These are phyloP conservation scores for Glycine soja DNA, from an alignment of 306 rosid species.

Conservation along the genomic window DNA sequence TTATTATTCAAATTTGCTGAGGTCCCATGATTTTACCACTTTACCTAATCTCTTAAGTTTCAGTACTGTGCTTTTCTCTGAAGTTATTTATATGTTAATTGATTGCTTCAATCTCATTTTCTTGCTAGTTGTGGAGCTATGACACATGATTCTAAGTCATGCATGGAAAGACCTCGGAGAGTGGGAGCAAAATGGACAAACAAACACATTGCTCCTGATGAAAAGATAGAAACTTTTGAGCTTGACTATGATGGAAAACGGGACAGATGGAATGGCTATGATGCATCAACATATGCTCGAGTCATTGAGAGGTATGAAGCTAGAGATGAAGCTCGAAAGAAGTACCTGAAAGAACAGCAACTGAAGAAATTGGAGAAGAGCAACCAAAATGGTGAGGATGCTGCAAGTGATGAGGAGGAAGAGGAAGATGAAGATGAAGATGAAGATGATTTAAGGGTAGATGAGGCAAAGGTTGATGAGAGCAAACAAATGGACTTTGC, in stretches of 20 bases:
- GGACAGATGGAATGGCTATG: constrained; percentile 49
- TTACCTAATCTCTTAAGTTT: background rate
- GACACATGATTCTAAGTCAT: constrained; percentile 40
- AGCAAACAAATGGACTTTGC: constrained; percentile 83
- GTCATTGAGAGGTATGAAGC: constrained; percentile 51
- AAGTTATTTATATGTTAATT: constrained; percentile 4
- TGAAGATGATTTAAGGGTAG: constrained; percentile 65
- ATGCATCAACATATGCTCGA: constrained; percentile 42
- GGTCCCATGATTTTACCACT: background rate
- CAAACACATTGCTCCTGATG: constrained; percentile 45
- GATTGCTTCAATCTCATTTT: constrained; percentile 5
- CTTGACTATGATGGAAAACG: constrained; percentile 50
- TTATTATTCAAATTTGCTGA: background rate
- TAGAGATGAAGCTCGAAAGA: constrained; percentile 44
- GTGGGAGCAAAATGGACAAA: constrained; percentile 44
- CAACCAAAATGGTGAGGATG: constrained; percentile 43
- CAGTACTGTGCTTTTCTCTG: background rate
- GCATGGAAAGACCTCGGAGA: constrained; percentile 48
- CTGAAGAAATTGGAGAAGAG: constrained; percentile 46
- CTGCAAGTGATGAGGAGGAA: constrained; percentile 59
- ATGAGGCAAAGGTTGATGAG: constrained; percentile 82
- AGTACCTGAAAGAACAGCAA: constrained; percentile 42
- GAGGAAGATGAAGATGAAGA: constrained; percentile 29
- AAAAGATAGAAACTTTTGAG: constrained; percentile 48
- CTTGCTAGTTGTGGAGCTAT: constrained; percentile 45